Evolutionary conservation across 148 eudicot genomes (phyloP).

Genomic region (Bassia scoparia): DNA sequence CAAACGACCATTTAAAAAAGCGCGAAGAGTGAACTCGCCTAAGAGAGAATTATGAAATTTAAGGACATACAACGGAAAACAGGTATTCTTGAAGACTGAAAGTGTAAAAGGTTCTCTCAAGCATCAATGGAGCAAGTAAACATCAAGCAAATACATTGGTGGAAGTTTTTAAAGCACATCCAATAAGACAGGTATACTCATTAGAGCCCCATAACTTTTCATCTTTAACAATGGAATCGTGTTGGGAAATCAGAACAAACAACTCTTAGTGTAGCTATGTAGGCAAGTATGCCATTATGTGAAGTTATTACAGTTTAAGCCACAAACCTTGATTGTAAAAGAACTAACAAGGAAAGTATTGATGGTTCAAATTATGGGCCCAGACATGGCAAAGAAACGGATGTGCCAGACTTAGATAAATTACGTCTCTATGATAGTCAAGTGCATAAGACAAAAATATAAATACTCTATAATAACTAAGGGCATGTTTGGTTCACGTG

Average conservation of each 20-base stretch:
- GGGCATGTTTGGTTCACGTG: too few species aligned
- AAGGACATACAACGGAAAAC: not conserved
- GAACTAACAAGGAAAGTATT: too few species aligned
- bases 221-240: not conserved
- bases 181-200: not conserved
- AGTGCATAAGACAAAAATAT: too few species aligned
- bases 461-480: too few species aligned
- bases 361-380: too few species aligned
- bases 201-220: not conserved
- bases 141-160: not conserved
- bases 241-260: not conserved
- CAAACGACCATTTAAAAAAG: conserved; percentile 92
- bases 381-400: too few species aligned
- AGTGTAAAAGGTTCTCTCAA: not conserved
- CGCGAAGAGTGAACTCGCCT: conserved; percentile 99
- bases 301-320: too few species aligned
- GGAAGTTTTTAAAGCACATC: not conserved
- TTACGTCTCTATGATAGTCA: too few species aligned
- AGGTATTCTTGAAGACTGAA: not conserved
- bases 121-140: not conserved
- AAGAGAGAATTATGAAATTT: conserved; percentile 6
- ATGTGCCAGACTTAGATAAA: too few species aligned
- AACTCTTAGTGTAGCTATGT: not conserved
- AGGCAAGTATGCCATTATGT: too few species aligned
- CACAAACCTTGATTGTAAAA: too few species aligned